A percentile compares a stretch with the other conserved stretches of the same genome.
Conservation (phyloP, 2,329 filamentous ascomycete genomes). For the Alternaria rosae region DNA sequence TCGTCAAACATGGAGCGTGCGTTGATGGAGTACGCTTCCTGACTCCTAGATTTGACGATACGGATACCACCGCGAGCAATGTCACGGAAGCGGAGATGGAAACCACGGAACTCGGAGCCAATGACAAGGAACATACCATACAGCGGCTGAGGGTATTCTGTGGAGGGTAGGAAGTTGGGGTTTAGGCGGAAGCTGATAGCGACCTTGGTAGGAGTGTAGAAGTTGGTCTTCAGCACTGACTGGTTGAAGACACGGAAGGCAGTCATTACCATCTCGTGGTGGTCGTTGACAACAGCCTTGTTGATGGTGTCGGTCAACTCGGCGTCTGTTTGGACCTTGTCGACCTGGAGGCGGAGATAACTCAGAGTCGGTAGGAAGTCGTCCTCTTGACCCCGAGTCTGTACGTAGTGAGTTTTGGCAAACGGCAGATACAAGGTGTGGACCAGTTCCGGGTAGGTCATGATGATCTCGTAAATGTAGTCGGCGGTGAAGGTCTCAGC, state of each 20-base stretch:
- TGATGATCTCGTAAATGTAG: conserved; percentile 97
- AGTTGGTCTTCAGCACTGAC: conserved; percentile 94
- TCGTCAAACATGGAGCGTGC: conserved; percentile 96
- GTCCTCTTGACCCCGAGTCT: conserved; percentile 69
- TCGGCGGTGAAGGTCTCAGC: conserved; percentile 98
- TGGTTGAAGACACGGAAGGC: conserved; percentile 97
- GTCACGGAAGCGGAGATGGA: conserved; percentile 96
- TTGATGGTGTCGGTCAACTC: conserved; percentile 51
- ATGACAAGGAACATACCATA: conserved; percentile 99
- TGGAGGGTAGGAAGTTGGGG: conserved; percentile 83
- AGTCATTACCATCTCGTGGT: conserved; percentile 97
- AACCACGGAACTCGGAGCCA: conserved; percentile 93
- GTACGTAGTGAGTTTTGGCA: conserved; percentile 82
- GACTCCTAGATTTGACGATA: conserved; percentile 97
- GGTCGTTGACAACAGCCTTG: conserved; percentile 71
- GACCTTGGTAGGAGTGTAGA: conserved; percentile 97
- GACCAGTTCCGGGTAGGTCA: conserved; percentile 85
- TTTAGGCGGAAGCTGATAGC: conserved; percentile 95
- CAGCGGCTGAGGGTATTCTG: conserved; percentile 91
- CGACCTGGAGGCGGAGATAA: conserved; percentile 70
- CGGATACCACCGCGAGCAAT: conserved; percentile 97
- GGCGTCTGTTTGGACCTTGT: conserved; percentile 61
- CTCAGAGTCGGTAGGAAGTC: conserved; percentile 75
- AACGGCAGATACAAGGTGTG: conserved; percentile 90
- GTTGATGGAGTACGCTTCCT: conserved; percentile 96